Evolutionary conservation across 2,329 filamentous ascomycete genomes (phyloP).

Genomic region (Cordyceps javanica): DNA sequence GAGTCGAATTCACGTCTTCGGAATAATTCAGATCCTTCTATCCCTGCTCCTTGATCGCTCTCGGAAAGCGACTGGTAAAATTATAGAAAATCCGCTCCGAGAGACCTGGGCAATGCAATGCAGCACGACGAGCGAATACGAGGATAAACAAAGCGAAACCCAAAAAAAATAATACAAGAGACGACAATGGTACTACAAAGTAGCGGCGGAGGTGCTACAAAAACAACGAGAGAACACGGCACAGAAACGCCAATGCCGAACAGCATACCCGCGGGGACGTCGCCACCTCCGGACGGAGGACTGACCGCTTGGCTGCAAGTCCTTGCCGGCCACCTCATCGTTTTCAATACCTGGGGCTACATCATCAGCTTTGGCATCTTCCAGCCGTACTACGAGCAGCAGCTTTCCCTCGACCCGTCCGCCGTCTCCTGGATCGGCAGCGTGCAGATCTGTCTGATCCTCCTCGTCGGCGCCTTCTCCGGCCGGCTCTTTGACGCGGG

Average conservation of each 20-base stretch:
- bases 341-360: slow-evolving; percentile 35
- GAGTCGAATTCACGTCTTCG: neutral
- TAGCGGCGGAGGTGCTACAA: neutral
- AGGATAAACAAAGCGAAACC: neutral
- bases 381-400: slow-evolving; percentile 32
- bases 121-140: neutral
- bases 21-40: neutral
- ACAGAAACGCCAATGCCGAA: neutral
- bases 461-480: slow-evolving; percentile 33
- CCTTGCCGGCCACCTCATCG: slow-evolving; percentile 30
- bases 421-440: slow-evolving; percentile 45
- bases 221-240: neutral
- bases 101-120: neutral
- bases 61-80: no score
- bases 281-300: slow-evolving; percentile 30
- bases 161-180: neutral
- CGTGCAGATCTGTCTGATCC: slow-evolving; percentile 38
- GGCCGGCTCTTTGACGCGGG: slow-evolving; percentile 38
- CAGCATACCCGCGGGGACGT: neutral
- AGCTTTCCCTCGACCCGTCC: slow-evolving; percentile 27
- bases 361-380: slow-evolving; percentile 31
- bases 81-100: neutral
- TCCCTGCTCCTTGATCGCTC: neutral
- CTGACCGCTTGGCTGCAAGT: slow-evolving; percentile 30
- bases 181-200: neutral